Evolutionary conservation across 23 red algal genomes (phyloP).

Genomic region (Cyanidioschyzon merolae): DNA sequence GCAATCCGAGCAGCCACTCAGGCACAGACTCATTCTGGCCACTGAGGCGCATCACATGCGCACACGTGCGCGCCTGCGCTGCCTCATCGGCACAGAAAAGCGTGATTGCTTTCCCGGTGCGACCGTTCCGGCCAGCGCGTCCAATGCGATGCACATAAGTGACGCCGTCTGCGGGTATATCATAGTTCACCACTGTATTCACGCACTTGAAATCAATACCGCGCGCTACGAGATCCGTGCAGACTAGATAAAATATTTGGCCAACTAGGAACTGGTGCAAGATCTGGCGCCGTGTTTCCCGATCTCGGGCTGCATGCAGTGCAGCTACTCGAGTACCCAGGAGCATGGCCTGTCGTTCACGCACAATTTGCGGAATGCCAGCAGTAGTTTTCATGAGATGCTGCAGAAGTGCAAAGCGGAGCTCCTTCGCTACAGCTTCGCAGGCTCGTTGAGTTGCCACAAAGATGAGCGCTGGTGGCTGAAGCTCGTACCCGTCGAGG

Average conservation of each 20-base stretch:
- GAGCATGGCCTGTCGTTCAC: background rate
- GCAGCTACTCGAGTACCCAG: background rate
- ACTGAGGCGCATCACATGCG: slow-evolving; percentile 6
- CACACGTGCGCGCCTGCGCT: background rate
- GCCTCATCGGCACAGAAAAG: slow-evolving; percentile 72
- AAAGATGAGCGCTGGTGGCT: slow-evolving; percentile 66
- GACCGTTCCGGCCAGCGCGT: slow-evolving; percentile 48
- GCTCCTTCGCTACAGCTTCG: background rate
- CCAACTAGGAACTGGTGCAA: background rate
- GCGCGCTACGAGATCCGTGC: slow-evolving; percentile 59
- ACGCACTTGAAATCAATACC: slow-evolving; percentile 74
- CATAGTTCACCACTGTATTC: slow-evolving; percentile 75
- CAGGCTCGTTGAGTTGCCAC: slow-evolving; percentile 53
- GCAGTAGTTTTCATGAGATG: background rate
- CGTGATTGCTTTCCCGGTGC: slow-evolving; percentile 38
- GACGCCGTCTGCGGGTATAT: slow-evolving; percentile 41
- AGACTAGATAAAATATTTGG: slow-evolving; percentile 34
- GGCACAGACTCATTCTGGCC: background rate
- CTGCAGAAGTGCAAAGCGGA: background rate
- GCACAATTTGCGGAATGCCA: background rate
- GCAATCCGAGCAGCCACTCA: background rate
- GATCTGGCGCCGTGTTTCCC: background rate
- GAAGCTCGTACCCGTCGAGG: slow-evolving; percentile 23
- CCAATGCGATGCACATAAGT: slow-evolving; percentile 93
- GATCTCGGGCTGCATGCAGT: background rate